Percentiles rank a stretch among this genome's conserved stretches.
Evolutionary conservation across 2,329 filamentous ascomycete species (phyloP).

Genomic region (Cordyceps cateniannulata): DNA sequence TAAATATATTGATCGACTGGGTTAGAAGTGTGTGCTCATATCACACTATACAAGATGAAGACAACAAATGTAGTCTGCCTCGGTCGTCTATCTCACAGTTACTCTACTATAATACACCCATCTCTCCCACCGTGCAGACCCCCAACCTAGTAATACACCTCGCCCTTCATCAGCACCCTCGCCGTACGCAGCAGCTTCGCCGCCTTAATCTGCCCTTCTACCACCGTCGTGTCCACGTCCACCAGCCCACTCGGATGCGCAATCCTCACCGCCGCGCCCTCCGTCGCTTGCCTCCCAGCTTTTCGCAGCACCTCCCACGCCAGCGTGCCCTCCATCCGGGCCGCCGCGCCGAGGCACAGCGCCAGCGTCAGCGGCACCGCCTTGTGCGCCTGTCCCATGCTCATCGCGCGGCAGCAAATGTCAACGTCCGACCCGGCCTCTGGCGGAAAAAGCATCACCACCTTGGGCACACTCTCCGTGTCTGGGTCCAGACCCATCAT

Average conservation of each 20-base stretch:
- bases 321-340: conserved; percentile 38
- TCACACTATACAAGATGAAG: too few species aligned
- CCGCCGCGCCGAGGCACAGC: conserved; percentile 43
- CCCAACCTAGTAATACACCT: conserved; percentile 34
- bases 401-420: conserved; percentile 42
- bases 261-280: conserved; percentile 29
- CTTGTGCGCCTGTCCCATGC: conserved; percentile 50
- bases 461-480: conserved; percentile 52
- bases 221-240: conserved; percentile 37
- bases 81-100: too few species aligned
- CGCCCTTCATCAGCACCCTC: conserved; percentile 42
- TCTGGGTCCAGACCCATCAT: conserved; percentile 53
- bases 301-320: conserved; percentile 17
- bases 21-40: too few species aligned
- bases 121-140: not conserved
- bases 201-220: conserved; percentile 33
- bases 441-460: conserved; percentile 43
- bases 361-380: conserved; percentile 51
- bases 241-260: conserved; percentile 41
- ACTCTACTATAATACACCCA: not conserved
- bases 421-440: conserved; percentile 23
- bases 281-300: not conserved
- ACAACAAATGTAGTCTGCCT: too few species aligned
- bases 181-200: conserved; percentile 42
- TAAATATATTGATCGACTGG: too few species aligned